phyloP scores from a whole-genome alignment of 768 basidiomycete genomes.

The Suillus placidus region DNA sequence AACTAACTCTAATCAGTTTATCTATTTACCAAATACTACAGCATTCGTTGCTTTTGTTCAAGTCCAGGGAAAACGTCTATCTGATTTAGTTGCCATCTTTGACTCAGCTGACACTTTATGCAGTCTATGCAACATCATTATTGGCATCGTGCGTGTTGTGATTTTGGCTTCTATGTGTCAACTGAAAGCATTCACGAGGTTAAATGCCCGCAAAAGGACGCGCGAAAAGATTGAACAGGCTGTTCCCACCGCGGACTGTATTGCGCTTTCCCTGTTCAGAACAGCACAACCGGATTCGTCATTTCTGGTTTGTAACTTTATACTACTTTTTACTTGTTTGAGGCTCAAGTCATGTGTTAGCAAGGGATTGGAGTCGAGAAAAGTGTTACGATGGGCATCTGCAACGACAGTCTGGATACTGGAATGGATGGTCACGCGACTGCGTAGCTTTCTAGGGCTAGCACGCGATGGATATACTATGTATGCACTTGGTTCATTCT shows the following conservation, averaged over 20 bases:
- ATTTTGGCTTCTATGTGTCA: neutral
- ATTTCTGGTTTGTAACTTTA: no score
- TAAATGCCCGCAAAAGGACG: conserved; percentile 9
- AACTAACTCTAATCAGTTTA: conserved; percentile 1
- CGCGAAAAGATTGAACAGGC: neutral
- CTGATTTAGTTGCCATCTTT: neutral
- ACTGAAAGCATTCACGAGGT: neutral
- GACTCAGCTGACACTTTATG: neutral
- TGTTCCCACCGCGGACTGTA: neutral
- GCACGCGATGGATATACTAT: no score
- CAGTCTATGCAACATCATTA: conserved; percentile 23
- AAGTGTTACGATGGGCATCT: neutral
- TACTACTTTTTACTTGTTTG: neutral
- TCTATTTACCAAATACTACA: conserved; percentile 4
- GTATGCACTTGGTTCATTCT: no score
- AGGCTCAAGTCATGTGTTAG: neutral
- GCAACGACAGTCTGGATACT: neutral
- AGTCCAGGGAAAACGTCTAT: conserved; percentile 20
- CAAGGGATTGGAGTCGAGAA: neutral
- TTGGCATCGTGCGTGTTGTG: conserved; percentile 20
- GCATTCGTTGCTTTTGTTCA: conserved; percentile 17
- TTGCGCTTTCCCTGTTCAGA: neutral
- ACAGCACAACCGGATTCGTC: neutral
- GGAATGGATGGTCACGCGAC: neutral
- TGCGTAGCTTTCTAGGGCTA: no score